Evolutionary conservation across 176 grass and related monocot species (phyloP).

Genomic region (Luzula sylvatica): DNA sequence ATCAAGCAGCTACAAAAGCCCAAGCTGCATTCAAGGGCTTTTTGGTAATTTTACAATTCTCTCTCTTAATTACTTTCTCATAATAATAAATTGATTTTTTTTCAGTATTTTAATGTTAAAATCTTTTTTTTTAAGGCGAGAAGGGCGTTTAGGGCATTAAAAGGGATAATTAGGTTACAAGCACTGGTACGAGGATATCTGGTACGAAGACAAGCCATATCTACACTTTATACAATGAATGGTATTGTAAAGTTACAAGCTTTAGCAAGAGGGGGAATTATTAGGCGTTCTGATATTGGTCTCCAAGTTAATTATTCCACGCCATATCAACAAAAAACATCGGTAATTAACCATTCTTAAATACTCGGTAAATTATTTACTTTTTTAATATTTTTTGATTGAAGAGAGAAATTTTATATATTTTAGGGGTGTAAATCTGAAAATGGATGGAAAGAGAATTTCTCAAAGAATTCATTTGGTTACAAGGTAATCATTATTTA

Average conservation of each 20-base stretch:
- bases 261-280: conserved; percentile 45
- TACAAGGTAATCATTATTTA: conserved; percentile 35
- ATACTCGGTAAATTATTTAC: neutral
- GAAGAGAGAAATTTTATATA: neutral
- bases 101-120: neutral
- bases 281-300: conserved; percentile 29
- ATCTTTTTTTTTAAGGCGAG: conserved; percentile 44
- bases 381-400: conserved; percentile 4
- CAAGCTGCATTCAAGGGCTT: conserved; percentile 78
- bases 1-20: conserved; percentile 60
- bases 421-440: conserved; percentile 31
- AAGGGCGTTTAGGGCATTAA: conserved; percentile 57
- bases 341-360: neutral
- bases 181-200: conserved; percentile 75
- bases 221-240: conserved; percentile 56
- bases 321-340: conserved; percentile 24
- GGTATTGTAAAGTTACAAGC: conserved; percentile 79
- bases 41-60: conserved; percentile 45
- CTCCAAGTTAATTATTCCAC: conserved; percentile 21
- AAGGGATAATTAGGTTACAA: conserved; percentile 76
- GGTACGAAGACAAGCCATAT: conserved; percentile 84
- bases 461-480: conserved; percentile 52
- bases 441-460: conserved; percentile 52
- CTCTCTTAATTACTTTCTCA: neutral
- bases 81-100: neutral